phyloP scores from a whole-genome alignment of 768 basidiomycete species.

The Boletellus emodensis region DNA sequence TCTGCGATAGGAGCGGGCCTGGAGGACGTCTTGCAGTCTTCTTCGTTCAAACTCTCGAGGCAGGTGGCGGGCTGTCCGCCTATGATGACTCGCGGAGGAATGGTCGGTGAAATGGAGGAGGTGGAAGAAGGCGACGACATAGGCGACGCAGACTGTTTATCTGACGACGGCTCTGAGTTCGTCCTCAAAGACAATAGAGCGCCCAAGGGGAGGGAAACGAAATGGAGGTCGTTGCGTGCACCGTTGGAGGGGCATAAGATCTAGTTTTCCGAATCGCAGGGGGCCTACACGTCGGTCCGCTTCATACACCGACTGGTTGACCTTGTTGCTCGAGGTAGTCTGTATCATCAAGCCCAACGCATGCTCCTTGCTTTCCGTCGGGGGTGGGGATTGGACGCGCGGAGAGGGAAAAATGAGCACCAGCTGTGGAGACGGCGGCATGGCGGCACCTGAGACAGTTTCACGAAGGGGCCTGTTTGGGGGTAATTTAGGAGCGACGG shows the following conservation, averaged over 20 bases:
- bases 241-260: constrained; percentile 29
- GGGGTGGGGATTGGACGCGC: background rate
- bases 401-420: constrained; percentile 7
- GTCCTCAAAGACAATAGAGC: background rate
- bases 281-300: background rate
- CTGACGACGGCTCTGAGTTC: background rate
- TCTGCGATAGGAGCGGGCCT: constrained; percentile 8
- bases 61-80: constrained; percentile 25
- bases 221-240: constrained; percentile 1
- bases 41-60: background rate
- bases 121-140: constrained; percentile 28
- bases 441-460: constrained; percentile 18
- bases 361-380: constrained; percentile 12
- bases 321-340: background rate
- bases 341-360: constrained; percentile 5
- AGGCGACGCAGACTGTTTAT: constrained; percentile 21
- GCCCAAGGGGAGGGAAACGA: background rate
- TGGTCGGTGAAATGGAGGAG: constrained; percentile 20
- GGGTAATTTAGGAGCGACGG: background rate
- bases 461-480: constrained; percentile 15
- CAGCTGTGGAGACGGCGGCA: background rate
- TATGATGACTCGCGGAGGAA: constrained; percentile 23
- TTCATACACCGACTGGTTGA: background rate
- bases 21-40: background rate
- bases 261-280: constrained; percentile 21